Percentiles rank a stretch among this genome's conserved stretches.
Evolutionary conservation across 2,329 filamentous ascomycete genomes (phyloP).

Genomic region (Colletotrichum ledebouriae): DNA sequence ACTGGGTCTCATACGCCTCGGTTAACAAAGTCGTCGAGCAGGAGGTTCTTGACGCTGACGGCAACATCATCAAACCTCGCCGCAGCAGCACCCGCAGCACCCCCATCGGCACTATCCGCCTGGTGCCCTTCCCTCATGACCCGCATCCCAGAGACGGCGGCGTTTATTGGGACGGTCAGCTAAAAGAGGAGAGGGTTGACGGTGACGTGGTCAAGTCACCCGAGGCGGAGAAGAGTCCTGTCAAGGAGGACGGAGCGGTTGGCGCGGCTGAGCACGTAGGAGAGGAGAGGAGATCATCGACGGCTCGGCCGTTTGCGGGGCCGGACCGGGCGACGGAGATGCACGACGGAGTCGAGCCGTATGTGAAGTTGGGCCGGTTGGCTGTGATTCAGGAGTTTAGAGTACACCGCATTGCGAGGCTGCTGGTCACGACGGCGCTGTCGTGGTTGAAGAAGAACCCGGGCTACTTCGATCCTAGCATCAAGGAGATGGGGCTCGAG

Average conservation of each 20-base stretch:
- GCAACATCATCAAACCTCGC: conserved; percentile 56
- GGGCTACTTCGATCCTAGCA: conserved; percentile 65
- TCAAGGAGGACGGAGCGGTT: conserved; percentile 39
- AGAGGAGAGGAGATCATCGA: conserved; percentile 25
- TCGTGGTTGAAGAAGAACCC: conserved; percentile 76
- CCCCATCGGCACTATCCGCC: conserved; percentile 81
- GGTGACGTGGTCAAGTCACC: conserved; percentile 44
- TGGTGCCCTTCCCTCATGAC: conserved; percentile 84
- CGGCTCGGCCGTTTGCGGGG: conserved; percentile 26
- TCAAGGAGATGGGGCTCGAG: conserved; percentile 60
- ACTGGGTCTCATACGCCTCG: conserved; percentile 88
- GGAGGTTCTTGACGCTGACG: conserved; percentile 60
- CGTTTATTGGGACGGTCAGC: conserved; percentile 60
- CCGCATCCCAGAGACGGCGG: conserved; percentile 70
- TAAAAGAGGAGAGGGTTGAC: conserved; percentile 48
- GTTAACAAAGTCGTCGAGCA: conserved; percentile 62
- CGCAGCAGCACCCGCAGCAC: conserved; percentile 59
- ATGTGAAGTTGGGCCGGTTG: conserved; percentile 85
- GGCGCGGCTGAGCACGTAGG: conserved; percentile 44
- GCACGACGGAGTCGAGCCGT: conserved; percentile 77
- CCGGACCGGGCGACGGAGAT: conserved; percentile 62
- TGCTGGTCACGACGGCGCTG: conserved; percentile 76
- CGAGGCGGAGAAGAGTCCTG: conserved; percentile 16
- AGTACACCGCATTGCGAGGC: conserved; percentile 72
- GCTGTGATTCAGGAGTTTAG: conserved; percentile 77